phyloP scores from a whole-genome alignment of 2,329 filamentous ascomycete genomes.

The Verticillium nubilum region DNA sequence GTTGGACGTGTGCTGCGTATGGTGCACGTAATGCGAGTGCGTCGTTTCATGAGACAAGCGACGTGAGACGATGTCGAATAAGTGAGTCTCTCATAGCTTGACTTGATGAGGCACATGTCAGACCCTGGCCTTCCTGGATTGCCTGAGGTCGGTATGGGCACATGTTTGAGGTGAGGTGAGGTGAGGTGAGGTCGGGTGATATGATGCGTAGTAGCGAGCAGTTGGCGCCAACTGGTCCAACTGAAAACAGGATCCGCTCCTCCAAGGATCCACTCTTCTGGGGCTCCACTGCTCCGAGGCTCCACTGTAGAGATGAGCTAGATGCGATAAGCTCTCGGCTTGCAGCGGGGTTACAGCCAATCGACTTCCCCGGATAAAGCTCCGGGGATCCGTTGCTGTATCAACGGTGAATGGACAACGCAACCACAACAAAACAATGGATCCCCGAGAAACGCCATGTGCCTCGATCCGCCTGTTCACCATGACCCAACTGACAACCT shows the following conservation, averaged over 20 bases:
- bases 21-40: too few relatives aligned
- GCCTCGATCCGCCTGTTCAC: neutral
- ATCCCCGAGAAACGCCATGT: neutral
- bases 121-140: too few relatives aligned
- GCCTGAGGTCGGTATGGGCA: too few relatives aligned
- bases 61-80: too few relatives aligned
- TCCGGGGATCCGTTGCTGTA: neutral
- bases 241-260: neutral
- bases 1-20: neutral
- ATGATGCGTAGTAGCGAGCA: too few relatives aligned
- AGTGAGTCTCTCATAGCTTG: too few relatives aligned
- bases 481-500: neutral
- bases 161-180: too few relatives aligned
- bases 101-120: neutral
- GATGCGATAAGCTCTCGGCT: neutral
- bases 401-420: neutral
- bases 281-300: too few relatives aligned
- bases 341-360: neutral
- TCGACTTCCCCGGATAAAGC: neutral
- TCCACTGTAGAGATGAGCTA: neutral
- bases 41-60: too few relatives aligned
- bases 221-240: neutral
- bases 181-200: too few relatives aligned
- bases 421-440: conserved; percentile 1
- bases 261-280: too few relatives aligned